phyloP scores from a whole-genome alignment of 2,329 filamentous ascomycete species.

The Talaromyces piceae region DNA sequence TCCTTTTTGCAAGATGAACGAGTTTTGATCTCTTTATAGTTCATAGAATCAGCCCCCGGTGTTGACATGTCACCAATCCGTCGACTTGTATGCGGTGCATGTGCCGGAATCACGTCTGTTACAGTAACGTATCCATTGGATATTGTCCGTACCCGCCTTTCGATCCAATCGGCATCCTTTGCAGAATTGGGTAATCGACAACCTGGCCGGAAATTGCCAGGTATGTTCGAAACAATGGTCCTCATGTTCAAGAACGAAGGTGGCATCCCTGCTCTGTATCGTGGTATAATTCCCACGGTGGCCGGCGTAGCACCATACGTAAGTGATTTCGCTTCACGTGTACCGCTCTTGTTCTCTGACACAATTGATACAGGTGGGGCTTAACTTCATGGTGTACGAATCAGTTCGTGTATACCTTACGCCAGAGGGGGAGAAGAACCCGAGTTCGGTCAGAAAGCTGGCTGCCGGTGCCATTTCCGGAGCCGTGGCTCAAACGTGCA shows the following conservation, averaged over 20 bases:
- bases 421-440: conserved; percentile 78
- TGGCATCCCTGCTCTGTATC: conserved; percentile 76
- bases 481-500: conserved; percentile 92
- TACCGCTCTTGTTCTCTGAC: conserved; percentile 3
- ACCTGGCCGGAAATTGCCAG: conserved; percentile 60
- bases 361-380: conserved; percentile 58
- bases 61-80: conserved; percentile 64
- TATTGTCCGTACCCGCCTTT: conserved; percentile 90
- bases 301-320: conserved; percentile 94
- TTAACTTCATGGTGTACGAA: conserved; percentile 99
- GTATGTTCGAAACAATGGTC: conserved; percentile 81
- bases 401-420: conserved; percentile 77
- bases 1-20: not conserved
- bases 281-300: conserved; percentile 87
- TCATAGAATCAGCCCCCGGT: conserved; percentile 70
- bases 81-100: conserved; percentile 79
- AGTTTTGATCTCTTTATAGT: conserved; percentile 33
- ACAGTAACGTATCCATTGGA: conserved; percentile 93
- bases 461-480: conserved; percentile 89
- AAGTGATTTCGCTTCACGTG: conserved; percentile 20
- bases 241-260: conserved; percentile 89
- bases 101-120: conserved; percentile 92
- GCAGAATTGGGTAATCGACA: conserved; percentile 60
- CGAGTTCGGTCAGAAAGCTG: conserved; percentile 70
- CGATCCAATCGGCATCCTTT: conserved; percentile 96